Evolutionary conservation across 305 asterid genomes (phyloP), one percentile per base, ranked within the genome.

Genomic region (Andrographis paniculata): DNA sequence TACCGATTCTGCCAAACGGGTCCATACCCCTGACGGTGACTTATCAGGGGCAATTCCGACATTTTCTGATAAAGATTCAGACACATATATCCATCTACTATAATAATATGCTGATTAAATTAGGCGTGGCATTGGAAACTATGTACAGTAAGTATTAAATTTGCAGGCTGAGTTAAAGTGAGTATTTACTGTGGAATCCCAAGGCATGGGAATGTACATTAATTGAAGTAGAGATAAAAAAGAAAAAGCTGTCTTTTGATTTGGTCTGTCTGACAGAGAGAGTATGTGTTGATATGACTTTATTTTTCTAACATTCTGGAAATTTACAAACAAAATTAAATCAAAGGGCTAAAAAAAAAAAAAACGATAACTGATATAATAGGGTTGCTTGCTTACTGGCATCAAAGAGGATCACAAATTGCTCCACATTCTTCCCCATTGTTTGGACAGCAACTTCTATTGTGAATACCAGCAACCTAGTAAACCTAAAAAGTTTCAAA

Each of bases 361-460:
- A 50, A 14, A 22, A 48, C 56, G 22, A 35, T 14, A 24, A 16
- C 11, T 33, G 6, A 44, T n/a, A n/a, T n/a, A n/a, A n/a, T n/a
- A n/a, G n/a, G n/a, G n/a, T n/a, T 17, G 28, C 28, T 5, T 10
- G 72, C 95, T 72, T 74, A 89, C 98, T 82, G 4, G 96, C 96
- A 70, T 89, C 98, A 61, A 82, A 80, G 58, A 89, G 84, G 52
- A 85, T 58, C 55, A 85, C 79, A 54, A 85, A 71, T 56, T 85
- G 93, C 61, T 89, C 88, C 19, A 78, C 81, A 65, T 74, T 76
- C 71, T 64, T 89, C 0, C 69, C 56, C 98, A 85, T 89, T 17
- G 84, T 78, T 66, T 85, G 96, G 53, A 80, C 65, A 0, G 95
- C 96, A 60, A 85, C 96, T 70, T 89, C 98, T 14, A 89, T 68